Evolutionary conservation across 176 grass and related monocot genomes (phyloP), one percentile per base, ranked within the genome.

Genomic region (Lolium multiflorum): DNA sequence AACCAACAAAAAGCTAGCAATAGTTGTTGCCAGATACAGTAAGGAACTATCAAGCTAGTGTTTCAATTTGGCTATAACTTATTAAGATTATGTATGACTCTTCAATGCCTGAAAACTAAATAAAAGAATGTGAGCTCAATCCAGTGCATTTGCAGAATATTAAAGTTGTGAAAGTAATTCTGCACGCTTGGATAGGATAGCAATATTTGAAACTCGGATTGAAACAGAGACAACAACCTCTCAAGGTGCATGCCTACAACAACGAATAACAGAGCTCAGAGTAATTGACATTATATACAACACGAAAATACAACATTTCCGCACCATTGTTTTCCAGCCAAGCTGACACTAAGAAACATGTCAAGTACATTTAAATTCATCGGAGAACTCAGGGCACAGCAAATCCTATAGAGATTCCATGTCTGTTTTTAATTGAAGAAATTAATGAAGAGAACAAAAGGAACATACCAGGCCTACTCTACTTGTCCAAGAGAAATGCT

Each of bases 401-500:
- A 61, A 77, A 78, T 39, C 12, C 17, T 61, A 77, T 48, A 66
- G n/a, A 26, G 24, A 47, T 62, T 87, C 49, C 48, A 64, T 74
- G 16, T 44, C 24, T 44, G 14, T 62, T 58, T 38, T 46, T 48
- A n/a, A 57, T 28, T 31, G 14, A 51, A 72, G 22, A 15, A 46
- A 55, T 9, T 11, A 88, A 81, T 85, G 26, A 88, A 54, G 17
- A 80, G 18, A 58, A 78, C 5, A 75, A 81, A 39, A 80, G 35
- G 18, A 84, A 69, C 89, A 81, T 91, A 96, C 96, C 96, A 96
- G 83, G 54, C 93, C 96, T 86, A 91, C 92, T 91, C 96, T 94
- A 85, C 93, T 92, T 82, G 91, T 98, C 96, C 96, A 98, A 86
- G 86, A 94, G 79, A 98, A 98, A 24, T 65, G 77, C 82, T 89